Evolutionary conservation across 2,329 filamentous ascomycete genomes (phyloP), one percentile per base, ranked within the genome.

Genomic region (Botrytis deweyae): DNA sequence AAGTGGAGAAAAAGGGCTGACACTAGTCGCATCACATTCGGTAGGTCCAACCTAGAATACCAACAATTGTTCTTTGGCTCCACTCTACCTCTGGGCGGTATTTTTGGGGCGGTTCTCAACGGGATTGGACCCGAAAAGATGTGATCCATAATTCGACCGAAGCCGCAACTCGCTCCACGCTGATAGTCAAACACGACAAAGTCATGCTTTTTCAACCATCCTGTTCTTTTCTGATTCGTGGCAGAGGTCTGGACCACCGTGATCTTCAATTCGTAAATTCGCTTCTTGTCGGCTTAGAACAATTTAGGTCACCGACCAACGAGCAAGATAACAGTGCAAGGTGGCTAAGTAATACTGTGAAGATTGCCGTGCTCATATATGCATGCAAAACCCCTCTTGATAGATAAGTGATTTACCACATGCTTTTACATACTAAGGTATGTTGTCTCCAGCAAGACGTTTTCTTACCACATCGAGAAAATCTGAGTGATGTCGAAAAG

Each of bases 1-100:
- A 40, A 68, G 66, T 58, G 66, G 66, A 38, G 49, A 33, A 69
- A 69, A 44, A 59, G 49, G 66, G 66, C 49, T 69, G 66, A 69
- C 38, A 58, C 66, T 58, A 68, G 25, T 42, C 46, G 9, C 18
- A 42, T 14, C 49, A 42, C 49, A 58, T 42, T n/a, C 36, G 49
- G 25, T 68, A 42, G 14, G 49, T 42, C 66, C 66, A 33, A 42
- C 25, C 66, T 58, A 58, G 49, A 68, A 68, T 29, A 29, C 36
- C 66, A 68, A 55, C 33, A 68, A 58, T 42, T 58, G 49, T 58
- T 58, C 49, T 58, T 36, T 66, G 66, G 36, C 49, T 68, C 66
- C 66, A 68, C 66, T 68, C 10, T 42, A 20, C 8, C 49, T 68
- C n/a, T 42, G n/a, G 46, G 65, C 46, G 65, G 65, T 40, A 55